Percentiles rank a stretch among this genome's conserved stretches.
Evolutionary conservation across 1,139 yeast species (phyloP).

Genomic region (Diutina ranongensis): DNA sequence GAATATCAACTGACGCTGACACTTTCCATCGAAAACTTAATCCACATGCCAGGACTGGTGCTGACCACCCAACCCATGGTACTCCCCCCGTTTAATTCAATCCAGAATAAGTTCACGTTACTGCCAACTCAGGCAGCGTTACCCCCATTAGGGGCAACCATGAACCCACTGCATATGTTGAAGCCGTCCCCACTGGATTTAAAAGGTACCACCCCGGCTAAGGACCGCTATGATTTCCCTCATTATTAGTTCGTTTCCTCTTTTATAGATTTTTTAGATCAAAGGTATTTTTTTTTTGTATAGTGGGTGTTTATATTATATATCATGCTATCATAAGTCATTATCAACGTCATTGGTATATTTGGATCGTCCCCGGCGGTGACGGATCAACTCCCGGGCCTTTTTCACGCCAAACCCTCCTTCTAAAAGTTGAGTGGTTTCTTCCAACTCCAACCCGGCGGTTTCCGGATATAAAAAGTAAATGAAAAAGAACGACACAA

Average conservation of each 20-base stretch:
- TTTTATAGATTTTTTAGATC: background rate
- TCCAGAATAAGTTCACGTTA: background rate
- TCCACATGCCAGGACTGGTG: conserved; percentile 3
- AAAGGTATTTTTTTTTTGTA: background rate
- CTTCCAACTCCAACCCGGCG: conserved; percentile 82
- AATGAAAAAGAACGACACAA: conserved; percentile 58
- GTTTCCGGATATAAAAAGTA: conserved; percentile 87
- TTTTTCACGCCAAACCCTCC: conserved; percentile 79
- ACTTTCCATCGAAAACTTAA: conserved; percentile 3
- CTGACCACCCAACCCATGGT: background rate
- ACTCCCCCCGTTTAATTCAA: conserved; percentile 1
- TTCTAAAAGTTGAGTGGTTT: conserved; percentile 67
- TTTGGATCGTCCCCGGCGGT: background rate
- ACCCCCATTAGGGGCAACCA: conserved; percentile 2
- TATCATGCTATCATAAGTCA: background rate
- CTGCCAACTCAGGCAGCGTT: conserved; percentile 2
- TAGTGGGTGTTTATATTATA: background rate
- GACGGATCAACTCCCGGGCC: conserved; percentile 35
- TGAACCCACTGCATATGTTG: conserved; percentile 5
- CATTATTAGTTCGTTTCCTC: background rate
- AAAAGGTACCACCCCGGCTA: conserved; percentile 1
- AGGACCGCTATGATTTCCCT: conserved; percentile 1
- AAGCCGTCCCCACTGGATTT: conserved; percentile 1
- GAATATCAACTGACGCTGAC: conserved; percentile 2
- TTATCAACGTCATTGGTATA: background rate